Evolutionary conservation across 306 rosid genomes (phyloP), one percentile per base, ranked within the genome.

Genomic region (Pterocarpus santalinus): DNA sequence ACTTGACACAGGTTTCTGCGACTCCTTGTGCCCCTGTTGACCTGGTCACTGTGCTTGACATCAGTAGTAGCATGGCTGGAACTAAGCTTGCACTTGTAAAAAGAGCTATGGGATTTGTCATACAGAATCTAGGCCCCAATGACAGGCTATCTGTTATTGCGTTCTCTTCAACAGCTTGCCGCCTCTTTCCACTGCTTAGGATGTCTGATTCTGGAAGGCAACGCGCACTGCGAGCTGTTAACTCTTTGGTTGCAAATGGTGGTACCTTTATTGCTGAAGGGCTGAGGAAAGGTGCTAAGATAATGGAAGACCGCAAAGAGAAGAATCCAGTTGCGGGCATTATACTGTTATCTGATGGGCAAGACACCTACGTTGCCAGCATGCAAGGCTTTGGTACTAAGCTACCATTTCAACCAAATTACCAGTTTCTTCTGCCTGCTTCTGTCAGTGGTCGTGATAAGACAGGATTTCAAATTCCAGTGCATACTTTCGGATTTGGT

Each of bases 1-100:
- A 79, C 78, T 72, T 86, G 82, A 70, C 89, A 1, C 89, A 80
- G 69, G 85, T 90, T 84, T 90, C 91, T 61, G 93, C 81, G 41
- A 82, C 90, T 64, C 88, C 84, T 1, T 93, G 98, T 65, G 96
- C 97, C 55, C 94, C 98, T 4, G 96, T 95, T n/a, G 99, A 95
- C 87, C 88, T 95, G 38, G 98, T 95, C 83, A 95, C 99, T 0
- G 99, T 95, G 82, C 99, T 95, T 15, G 99, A 95, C 77, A 78
- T 89, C 77, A 95, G 99, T n/a, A 97, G 99, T 57, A 95, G 99
- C 89, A 95, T 95, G 99, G 98, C 98, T 28, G 99, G 99, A 69
- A 95, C 99, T 39, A 95, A 95, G 85, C 94, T 95, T 39, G 99
- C 99, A 13, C 89, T 95, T 70, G 84, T 95, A 4, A 95, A 95